Evolutionary conservation across 192 early-diverging fungal genomes (phyloP).

Genomic region (Geranomyces variabilis): DNA sequence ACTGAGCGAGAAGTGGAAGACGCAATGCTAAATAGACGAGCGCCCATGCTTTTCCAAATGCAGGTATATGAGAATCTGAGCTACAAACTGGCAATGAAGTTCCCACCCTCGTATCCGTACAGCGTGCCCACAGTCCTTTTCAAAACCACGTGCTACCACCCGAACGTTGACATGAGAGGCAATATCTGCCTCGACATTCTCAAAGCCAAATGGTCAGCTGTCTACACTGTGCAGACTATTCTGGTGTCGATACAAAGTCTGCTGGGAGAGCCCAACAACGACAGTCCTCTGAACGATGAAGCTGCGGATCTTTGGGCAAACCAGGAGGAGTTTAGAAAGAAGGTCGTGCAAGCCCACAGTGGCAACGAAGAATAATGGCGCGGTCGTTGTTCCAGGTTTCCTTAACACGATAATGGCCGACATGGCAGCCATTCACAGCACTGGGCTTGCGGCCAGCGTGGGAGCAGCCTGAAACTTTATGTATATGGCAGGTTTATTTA

Average conservation of each 20-base stretch:
- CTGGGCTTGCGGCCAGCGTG: too few species aligned
- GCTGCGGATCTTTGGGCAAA: slow-evolving; percentile 53
- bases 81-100: slow-evolving; percentile 57
- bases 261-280: slow-evolving; percentile 62
- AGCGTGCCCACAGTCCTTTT: slow-evolving; percentile 51
- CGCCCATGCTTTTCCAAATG: background rate
- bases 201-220: slow-evolving; percentile 64
- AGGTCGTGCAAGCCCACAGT: background rate
- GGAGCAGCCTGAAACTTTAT: too few species aligned
- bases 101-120: slow-evolving; percentile 58
- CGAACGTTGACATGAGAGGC: slow-evolving; percentile 54
- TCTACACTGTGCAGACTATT: slow-evolving; percentile 61
- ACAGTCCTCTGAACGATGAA: slow-evolving; percentile 54
- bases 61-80: slow-evolving; percentile 48
- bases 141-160: slow-evolving; percentile 52
- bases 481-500: background rate
- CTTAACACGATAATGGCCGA: too few species aligned
- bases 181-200: slow-evolving; percentile 60
- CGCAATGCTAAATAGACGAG: too few species aligned
- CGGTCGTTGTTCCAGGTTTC: too few species aligned
- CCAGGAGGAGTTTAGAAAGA: slow-evolving; percentile 28
- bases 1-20: too few species aligned
- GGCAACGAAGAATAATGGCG: slow-evolving; percentile 14
- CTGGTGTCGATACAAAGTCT: slow-evolving; percentile 59
- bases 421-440: too few species aligned